Percentiles rank a stretch among this genome's conserved stretches.
Conservation (phyloP, 768 basidiomycete genomes). For the Collybia sp. region DNA sequence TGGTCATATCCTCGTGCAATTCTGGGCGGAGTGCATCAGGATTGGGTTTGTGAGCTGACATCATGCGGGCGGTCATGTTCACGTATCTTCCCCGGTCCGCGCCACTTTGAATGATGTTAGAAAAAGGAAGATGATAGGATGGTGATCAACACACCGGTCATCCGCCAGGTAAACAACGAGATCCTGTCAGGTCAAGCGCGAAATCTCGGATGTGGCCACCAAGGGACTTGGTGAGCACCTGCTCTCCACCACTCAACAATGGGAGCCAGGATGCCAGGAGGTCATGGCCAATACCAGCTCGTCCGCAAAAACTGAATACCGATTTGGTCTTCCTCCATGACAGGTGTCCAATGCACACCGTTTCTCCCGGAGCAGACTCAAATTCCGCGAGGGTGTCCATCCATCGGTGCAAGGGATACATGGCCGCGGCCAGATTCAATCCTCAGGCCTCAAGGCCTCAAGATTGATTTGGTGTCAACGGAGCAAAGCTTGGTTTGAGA, state of each 20-base stretch:
- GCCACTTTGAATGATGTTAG: too few relatives aligned
- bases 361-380: too few relatives aligned
- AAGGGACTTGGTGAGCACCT: slow-evolving; percentile 25
- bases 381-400: too few relatives aligned
- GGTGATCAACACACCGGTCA: slow-evolving; percentile 4
- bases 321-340: too few relatives aligned
- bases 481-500: too few relatives aligned
- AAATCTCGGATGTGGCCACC: slow-evolving; percentile 46
- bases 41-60: slow-evolving; percentile 37
- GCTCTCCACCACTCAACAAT: slow-evolving; percentile 12
- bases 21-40: slow-evolving; percentile 29
- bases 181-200: slow-evolving; percentile 65
- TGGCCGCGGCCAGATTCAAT: too few relatives aligned
- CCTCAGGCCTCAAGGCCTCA: too few relatives aligned
- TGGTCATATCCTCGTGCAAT: slow-evolving; percentile 15
- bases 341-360: too few relatives aligned
- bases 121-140: not conserved
- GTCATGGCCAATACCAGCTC: slow-evolving; percentile 41
- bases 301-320: too few relatives aligned
- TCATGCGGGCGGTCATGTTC: slow-evolving; percentile 36
- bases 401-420: too few relatives aligned
- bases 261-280: slow-evolving; percentile 20
- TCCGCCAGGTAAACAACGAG: slow-evolving; percentile 30
- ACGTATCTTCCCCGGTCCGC: slow-evolving; percentile 5
- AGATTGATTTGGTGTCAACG: too few relatives aligned